phyloP scores from a whole-genome alignment of 805 yeast genomes.

The Saturnispora diversa region DNA sequence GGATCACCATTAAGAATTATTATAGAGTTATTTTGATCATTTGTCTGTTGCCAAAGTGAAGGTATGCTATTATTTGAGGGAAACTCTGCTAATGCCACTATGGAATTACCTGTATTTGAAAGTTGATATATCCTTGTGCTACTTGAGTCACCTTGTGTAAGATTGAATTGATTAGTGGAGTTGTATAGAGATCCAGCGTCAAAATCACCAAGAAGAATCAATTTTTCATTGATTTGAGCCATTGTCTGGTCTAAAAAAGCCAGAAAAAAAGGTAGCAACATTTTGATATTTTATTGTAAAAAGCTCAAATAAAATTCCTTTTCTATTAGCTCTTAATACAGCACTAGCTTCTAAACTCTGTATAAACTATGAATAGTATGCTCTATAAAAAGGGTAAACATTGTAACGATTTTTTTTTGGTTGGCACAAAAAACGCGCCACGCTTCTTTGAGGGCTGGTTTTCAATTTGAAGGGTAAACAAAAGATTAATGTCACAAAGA shows the following conservation, averaged over 20 bases:
- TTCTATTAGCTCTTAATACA: too few species aligned
- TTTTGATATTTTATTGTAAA: neutral
- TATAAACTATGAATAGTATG: too few species aligned
- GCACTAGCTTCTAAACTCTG: too few species aligned
- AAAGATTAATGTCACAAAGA: neutral
- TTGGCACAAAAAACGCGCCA: slow-evolving; percentile 7
- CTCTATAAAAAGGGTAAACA: slow-evolving; percentile 1
- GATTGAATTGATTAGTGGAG: slow-evolving; percentile 18
- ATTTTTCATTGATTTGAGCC: slow-evolving; percentile 20
- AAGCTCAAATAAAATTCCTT: neutral
- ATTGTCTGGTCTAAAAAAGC: slow-evolving; percentile 3
- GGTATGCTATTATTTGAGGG: slow-evolving; percentile 5
- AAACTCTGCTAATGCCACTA: neutral
- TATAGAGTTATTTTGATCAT: slow-evolving; percentile 7
- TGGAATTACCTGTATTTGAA: slow-evolving; percentile 12
- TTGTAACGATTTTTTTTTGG: neutral
- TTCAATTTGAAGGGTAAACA: slow-evolving; percentile 3
- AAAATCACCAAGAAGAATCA: slow-evolving; percentile 24
- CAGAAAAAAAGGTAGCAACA: neutral
- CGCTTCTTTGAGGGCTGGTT: slow-evolving; percentile 3
- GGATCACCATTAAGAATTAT: slow-evolving; percentile 24
- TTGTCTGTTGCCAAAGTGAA: slow-evolving; percentile 10
- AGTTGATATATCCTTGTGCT: slow-evolving; percentile 18
- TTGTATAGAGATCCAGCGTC: slow-evolving; percentile 23
- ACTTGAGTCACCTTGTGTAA: slow-evolving; percentile 13